Percentiles rank a stretch among this genome's conserved stretches.
phyloP scores from a whole-genome alignment of 805 yeast species.

The Wickerhamiella azyma region DNA sequence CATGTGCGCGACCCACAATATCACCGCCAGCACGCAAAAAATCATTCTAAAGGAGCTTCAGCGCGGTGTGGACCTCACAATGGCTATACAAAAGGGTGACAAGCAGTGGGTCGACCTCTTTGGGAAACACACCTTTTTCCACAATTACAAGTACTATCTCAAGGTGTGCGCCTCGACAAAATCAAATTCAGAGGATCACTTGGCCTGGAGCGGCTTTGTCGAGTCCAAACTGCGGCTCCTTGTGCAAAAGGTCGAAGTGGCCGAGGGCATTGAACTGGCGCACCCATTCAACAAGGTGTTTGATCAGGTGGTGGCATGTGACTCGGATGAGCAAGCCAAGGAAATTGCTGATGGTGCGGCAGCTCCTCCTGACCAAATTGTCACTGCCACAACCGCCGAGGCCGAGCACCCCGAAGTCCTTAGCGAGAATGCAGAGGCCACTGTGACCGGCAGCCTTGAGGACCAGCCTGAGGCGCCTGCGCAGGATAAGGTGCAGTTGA shows the following conservation, averaged over 20 bases:
- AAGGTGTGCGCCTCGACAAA: slow-evolving; percentile 67
- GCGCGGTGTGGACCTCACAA: slow-evolving; percentile 61
- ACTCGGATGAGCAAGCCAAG: slow-evolving; percentile 40
- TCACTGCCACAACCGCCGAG: slow-evolving; percentile 2
- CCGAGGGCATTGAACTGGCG: slow-evolving; percentile 64
- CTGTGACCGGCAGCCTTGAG: slow-evolving; percentile 11
- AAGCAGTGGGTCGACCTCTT: slow-evolving; percentile 66
- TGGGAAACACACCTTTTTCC: slow-evolving; percentile 68
- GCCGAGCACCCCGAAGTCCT: slow-evolving; percentile 6
- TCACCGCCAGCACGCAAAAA: slow-evolving; percentile 74
- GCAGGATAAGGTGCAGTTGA: slow-evolving; percentile 28
- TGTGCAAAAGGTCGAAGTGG: slow-evolving; percentile 69
- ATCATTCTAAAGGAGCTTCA: slow-evolving; percentile 66
- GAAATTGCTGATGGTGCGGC: slow-evolving; percentile 48
- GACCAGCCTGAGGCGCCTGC: slow-evolving; percentile 17
- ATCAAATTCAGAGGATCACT: slow-evolving; percentile 65
- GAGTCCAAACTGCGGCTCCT: slow-evolving; percentile 74
- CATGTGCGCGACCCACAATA: slow-evolving; percentile 98
- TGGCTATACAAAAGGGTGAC: slow-evolving; percentile 48
- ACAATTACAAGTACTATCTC: slow-evolving; percentile 71
- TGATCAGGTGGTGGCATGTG: slow-evolving; percentile 38
- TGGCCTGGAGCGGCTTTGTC: slow-evolving; percentile 85
- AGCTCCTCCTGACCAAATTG: slow-evolving; percentile 33
- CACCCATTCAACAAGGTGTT: slow-evolving; percentile 83
- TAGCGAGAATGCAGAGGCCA: background rate